A percentile compares a stretch with the other conserved stretches of the same genome.
Conservation (phyloP, 768 basidiomycete species). For the Ramaria sp. region DNA sequence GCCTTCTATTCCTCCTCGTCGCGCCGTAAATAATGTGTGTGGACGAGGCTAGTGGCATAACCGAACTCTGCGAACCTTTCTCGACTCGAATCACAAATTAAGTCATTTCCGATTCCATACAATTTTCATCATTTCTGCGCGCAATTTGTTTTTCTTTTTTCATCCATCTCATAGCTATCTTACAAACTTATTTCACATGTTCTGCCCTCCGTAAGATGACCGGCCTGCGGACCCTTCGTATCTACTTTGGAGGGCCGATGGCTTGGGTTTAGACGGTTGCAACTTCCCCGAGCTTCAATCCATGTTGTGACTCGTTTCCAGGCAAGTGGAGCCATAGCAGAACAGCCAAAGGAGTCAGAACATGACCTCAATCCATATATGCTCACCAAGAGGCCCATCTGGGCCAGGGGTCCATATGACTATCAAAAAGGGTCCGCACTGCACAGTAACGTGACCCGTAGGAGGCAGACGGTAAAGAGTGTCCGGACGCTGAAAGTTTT, state of each 20-base stretch:
- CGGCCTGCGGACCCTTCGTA: not conserved
- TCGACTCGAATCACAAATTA: too few relatives aligned
- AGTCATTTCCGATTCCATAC: not conserved
- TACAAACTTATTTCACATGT: too few relatives aligned
- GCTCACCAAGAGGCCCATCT: too few relatives aligned
- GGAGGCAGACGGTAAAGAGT: too few relatives aligned
- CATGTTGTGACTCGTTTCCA: not conserved
- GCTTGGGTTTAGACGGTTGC: not conserved
- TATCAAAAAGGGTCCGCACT: too few relatives aligned
- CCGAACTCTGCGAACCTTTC: too few relatives aligned
- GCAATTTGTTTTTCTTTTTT: not conserved
- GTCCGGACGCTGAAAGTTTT: too few relatives aligned
- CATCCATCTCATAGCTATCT: not conserved
- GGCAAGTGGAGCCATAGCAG: not conserved
- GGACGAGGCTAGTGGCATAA: too few relatives aligned
- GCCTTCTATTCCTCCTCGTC: conserved; percentile 3
- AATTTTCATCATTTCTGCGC: not conserved
- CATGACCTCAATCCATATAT: too few relatives aligned
- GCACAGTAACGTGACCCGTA: too few relatives aligned
- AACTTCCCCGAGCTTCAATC: not conserved
- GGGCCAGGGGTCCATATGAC: too few relatives aligned
- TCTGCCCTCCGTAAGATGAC: not conserved
- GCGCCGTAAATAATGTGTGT: not conserved
- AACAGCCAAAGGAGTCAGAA: too few relatives aligned
- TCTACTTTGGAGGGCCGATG: not conserved